Evolutionary conservation across 1,284 basidiomycete species (phyloP).

Genomic region (Abortiporus biennis): DNA sequence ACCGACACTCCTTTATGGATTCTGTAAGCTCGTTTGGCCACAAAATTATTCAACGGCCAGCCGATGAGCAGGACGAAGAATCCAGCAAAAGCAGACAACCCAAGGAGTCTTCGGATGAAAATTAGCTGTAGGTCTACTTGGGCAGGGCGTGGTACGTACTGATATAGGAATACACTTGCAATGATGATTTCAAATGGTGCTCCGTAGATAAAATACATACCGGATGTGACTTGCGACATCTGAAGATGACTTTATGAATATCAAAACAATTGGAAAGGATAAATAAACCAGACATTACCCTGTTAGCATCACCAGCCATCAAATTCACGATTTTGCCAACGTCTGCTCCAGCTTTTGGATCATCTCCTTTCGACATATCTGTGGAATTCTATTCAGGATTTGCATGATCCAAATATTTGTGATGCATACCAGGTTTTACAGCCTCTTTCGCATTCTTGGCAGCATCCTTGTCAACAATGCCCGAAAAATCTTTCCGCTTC

Average conservation of each 20-base stretch:
- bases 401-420: too few relatives aligned
- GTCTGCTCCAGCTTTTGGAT: slow-evolving; percentile 63
- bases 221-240: slow-evolving; percentile 44
- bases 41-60: slow-evolving; percentile 68
- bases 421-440: too few relatives aligned
- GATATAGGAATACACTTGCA: slow-evolving; percentile 73
- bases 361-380: slow-evolving; percentile 34
- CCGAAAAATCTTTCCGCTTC: slow-evolving; percentile 80
- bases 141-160: slow-evolving; percentile 40
- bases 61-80: slow-evolving; percentile 71
- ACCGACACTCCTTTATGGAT: slow-evolving; percentile 72
- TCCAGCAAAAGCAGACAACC: slow-evolving; percentile 81
- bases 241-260: slow-evolving; percentile 18
- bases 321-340: slow-evolving; percentile 76
- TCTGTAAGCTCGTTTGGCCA: slow-evolving; percentile 54
- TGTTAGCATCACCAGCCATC: slow-evolving; percentile 67
- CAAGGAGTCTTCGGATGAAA: slow-evolving; percentile 56
- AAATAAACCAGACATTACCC: slow-evolving; percentile 30
- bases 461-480: slow-evolving; percentile 50
- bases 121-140: too few relatives aligned
- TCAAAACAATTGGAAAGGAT: neutral
- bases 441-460: too few relatives aligned
- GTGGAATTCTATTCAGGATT: neutral
- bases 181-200: slow-evolving; percentile 81
- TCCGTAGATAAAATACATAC: slow-evolving; percentile 29